A percentile compares a stretch with the other conserved stretches of the same genome.
Evolutionary conservation across 208 protist species (phyloP).

Genomic region (Leishmania turanica): DNA sequence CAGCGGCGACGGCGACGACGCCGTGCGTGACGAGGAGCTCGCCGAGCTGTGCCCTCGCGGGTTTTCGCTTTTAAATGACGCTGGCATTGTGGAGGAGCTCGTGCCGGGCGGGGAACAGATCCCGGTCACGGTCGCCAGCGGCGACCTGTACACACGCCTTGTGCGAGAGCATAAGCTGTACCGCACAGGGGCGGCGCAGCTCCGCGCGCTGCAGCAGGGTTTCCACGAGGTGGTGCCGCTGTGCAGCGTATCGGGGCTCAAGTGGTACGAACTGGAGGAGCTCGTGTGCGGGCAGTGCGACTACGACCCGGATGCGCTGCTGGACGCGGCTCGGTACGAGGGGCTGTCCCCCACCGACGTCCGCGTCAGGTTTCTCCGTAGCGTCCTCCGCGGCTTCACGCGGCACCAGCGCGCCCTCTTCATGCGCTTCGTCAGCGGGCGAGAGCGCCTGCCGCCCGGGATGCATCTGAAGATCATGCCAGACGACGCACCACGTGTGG

Average conservation of each 20-base stretch:
- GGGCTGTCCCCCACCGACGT: slow-evolving; percentile 49
- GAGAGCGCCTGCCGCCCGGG: slow-evolving; percentile 78
- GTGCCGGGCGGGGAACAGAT: slow-evolving; percentile 62
- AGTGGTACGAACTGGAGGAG: slow-evolving; percentile 92
- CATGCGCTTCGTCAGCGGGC: slow-evolving; percentile 93
- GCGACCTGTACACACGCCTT: slow-evolving; percentile 62
- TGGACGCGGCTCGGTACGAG: slow-evolving; percentile 85
- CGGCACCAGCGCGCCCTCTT: slow-evolving; percentile 83
- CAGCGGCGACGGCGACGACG: slow-evolving; percentile 15
- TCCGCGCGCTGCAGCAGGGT: slow-evolving; percentile 79
- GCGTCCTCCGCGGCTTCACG: slow-evolving; percentile 80
- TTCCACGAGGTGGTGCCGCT: slow-evolving; percentile 89
- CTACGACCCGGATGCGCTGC: slow-evolving; percentile 89
- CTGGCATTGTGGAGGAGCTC: slow-evolving; percentile 51
- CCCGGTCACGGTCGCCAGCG: slow-evolving; percentile 60
- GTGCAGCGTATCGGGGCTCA: slow-evolving; percentile 60
- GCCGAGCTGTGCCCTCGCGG: slow-evolving; percentile 59
- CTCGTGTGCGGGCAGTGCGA: slow-evolving; percentile 90
- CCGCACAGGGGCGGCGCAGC: slow-evolving; percentile 39
- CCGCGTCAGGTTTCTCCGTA: slow-evolving; percentile 79
- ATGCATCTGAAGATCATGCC: slow-evolving; percentile 86
- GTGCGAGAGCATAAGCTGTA: slow-evolving; percentile 62
- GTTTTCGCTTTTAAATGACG: slow-evolving; percentile 68
- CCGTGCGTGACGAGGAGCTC: slow-evolving; percentile 41
- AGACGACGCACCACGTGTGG: slow-evolving; percentile 30